A percentile compares a stretch with the other conserved stretches of the same genome.
These are phyloP conservation scores for Tuber umbilicatum DNA, from an alignment of 495 filamentous ascomycete species.

Conservation along the genomic window DNA sequence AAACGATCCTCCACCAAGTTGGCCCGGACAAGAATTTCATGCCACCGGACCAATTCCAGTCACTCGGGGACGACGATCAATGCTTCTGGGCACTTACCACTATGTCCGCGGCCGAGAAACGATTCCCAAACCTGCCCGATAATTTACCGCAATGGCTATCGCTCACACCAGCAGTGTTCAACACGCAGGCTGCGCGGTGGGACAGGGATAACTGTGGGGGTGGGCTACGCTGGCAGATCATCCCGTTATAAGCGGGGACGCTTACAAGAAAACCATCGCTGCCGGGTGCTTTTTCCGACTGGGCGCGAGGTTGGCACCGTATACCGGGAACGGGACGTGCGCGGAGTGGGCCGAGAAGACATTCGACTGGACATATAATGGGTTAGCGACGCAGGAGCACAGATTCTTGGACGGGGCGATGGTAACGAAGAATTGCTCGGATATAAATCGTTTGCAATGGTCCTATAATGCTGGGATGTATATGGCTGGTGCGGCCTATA, in stretches of 20 bases:
- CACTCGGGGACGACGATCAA: conserved; percentile 72
- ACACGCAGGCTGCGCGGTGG: conserved; percentile 60
- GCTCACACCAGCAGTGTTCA: conserved; percentile 72
- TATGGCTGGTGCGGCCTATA: conserved; percentile 59
- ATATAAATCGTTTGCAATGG: conserved; percentile 54
- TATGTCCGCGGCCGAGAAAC: conserved; percentile 72
- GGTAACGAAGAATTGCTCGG: conserved; percentile 49
- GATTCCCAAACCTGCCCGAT: conserved; percentile 59
- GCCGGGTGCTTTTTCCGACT: conserved; percentile 66
- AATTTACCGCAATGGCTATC: conserved; percentile 65
- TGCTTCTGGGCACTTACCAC: conserved; percentile 75
- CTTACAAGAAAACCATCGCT: conserved; percentile 62
- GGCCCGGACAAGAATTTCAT: conserved; percentile 64
- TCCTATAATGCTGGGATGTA: conserved; percentile 65
- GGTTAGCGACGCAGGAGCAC: conserved; percentile 50
- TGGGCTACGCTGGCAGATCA: conserved; percentile 81
- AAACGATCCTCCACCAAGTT: conserved; percentile 65
- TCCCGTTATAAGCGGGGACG: conserved; percentile 71
- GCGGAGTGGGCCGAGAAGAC: conserved; percentile 61
- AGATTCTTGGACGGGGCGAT: conserved; percentile 56
- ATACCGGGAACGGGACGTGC: conserved; percentile 65
- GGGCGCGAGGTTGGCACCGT: conserved; percentile 61
- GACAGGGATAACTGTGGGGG: conserved; percentile 59
- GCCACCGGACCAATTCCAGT: conserved; percentile 74
- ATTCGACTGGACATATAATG: conserved; percentile 58